Conservation (phyloP, 495 filamentous ascomycete genomes). For the Tuber umbilicatum region DNA sequence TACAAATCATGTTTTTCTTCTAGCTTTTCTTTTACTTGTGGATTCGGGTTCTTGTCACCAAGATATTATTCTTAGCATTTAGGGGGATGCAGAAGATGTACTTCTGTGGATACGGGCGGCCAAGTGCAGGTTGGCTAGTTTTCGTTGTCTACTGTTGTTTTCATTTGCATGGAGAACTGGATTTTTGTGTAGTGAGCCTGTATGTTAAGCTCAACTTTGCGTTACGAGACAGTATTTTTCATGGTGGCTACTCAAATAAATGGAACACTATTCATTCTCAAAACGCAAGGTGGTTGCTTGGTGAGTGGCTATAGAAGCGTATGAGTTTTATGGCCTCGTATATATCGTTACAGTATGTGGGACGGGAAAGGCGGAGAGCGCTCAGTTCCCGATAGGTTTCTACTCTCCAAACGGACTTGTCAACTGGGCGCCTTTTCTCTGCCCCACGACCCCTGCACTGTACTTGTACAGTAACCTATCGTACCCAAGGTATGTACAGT, state of each 20-base stretch:
- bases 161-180: conserved; percentile 5
- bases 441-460: background rate
- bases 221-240: background rate
- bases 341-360: background rate
- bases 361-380: background rate
- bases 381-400: too few relatives aligned
- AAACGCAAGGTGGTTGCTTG: background rate
- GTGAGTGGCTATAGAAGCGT: background rate
- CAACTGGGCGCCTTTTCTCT: background rate
- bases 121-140: conserved; percentile 34
- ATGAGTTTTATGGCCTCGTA: background rate
- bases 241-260: background rate
- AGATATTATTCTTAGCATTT: background rate
- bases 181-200: background rate
- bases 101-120: conserved; percentile 16
- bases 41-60: conserved; percentile 2
- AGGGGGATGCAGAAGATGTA: conserved; percentile 10
- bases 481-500: background rate
- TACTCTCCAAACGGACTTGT: too few relatives aligned
- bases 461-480: too few relatives aligned
- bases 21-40: conserved; percentile 12
- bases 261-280: background rate
- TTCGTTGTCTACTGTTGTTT: conserved; percentile 34
- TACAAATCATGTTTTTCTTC: conserved; percentile 25
- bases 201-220: background rate